Conservation (phyloP, 1,139 yeast genomes). For the Geotrichum phurueaensis region DNA sequence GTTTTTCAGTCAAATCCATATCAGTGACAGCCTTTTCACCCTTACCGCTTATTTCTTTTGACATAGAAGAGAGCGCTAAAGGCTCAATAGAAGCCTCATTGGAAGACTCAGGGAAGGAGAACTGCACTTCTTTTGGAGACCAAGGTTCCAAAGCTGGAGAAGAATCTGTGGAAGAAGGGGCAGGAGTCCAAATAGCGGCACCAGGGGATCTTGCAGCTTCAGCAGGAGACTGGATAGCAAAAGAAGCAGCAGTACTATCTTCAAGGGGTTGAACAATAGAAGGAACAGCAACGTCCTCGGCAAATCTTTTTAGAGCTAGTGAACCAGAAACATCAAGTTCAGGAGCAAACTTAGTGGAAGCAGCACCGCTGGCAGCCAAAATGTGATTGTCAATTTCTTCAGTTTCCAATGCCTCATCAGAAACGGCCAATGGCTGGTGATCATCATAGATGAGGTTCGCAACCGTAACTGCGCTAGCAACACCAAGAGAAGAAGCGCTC, state of each 20-base stretch:
- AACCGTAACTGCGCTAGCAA: not conserved
- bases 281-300: not conserved
- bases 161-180: conserved; percentile 6
- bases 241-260: not conserved
- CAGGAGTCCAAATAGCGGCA: conserved; percentile 11
- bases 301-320: not conserved
- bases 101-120: not conserved
- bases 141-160: conserved; percentile 1
- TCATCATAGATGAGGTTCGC: not conserved
- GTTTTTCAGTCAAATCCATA: not conserved
- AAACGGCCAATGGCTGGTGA: not conserved
- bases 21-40: not conserved
- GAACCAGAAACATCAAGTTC: not conserved
- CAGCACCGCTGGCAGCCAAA: not conserved
- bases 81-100: not conserved
- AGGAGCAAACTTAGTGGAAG: not conserved
- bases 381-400: not conserved
- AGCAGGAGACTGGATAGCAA: not conserved
- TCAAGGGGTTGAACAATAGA: not conserved
- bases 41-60: not conserved
- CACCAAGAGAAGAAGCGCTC: not conserved
- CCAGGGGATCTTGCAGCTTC: conserved; percentile 8
- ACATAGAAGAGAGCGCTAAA: not conserved
- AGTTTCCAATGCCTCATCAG: not conserved
- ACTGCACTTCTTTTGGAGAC: not conserved